phyloP scores from a whole-genome alignment of 371 early-diverging fungal genomes.

The Syncephalastrum contaminatum region DNA sequence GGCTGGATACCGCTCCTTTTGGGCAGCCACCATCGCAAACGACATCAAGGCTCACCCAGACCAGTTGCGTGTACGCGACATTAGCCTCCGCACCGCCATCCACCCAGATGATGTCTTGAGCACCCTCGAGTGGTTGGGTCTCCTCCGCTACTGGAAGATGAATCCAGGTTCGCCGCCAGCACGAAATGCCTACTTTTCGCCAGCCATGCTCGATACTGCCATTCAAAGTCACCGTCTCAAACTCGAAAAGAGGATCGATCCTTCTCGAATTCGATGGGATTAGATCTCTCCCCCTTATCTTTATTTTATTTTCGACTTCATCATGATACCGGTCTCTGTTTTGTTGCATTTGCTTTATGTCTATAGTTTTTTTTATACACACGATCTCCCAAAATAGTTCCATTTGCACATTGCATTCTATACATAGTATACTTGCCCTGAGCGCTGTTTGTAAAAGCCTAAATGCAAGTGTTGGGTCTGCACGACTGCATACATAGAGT shows the following conservation, averaged over 20 bases:
- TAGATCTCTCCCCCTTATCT: not conserved
- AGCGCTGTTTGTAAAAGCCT: too few relatives aligned
- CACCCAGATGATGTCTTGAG: conserved; percentile 40
- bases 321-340: too few relatives aligned
- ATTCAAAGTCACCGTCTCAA: conserved; percentile 9
- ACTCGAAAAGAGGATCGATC: conserved; percentile 6
- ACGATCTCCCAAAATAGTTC: too few relatives aligned
- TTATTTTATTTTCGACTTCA: not conserved
- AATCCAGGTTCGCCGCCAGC: conserved; percentile 2
- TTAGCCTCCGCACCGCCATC: conserved; percentile 34
- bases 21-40: conserved; percentile 60
- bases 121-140: conserved; percentile 29
- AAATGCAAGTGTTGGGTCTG: too few relatives aligned
- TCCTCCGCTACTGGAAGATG: conserved; percentile 25
- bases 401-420: too few relatives aligned
- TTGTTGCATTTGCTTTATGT: too few relatives aligned
- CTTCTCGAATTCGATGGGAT: conserved; percentile 8
- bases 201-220: conserved; percentile 11
- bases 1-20: conserved; percentile 71
- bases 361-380: too few relatives aligned
- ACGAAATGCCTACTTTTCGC: not conserved
- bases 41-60: conserved; percentile 29
- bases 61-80: conserved; percentile 26
- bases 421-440: too few relatives aligned
- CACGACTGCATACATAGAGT: too few relatives aligned